Evolutionary conservation across 169 alveolate genomes (phyloP), one percentile per base, ranked within the genome.

Genomic region (Cryptosporidium xiaoi): DNA sequence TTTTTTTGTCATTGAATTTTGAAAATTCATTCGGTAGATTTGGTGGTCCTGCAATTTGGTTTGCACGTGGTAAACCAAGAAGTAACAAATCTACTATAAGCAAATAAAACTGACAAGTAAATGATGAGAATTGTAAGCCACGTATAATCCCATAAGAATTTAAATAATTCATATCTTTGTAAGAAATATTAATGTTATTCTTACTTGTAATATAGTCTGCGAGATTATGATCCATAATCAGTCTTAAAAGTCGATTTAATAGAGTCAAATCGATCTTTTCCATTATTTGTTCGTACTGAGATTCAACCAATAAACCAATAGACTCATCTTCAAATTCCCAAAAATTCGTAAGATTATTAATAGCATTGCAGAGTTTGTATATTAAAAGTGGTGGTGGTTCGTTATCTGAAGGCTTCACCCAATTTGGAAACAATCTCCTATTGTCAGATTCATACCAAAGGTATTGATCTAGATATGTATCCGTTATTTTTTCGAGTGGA

Each of bases 381-480:
- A 99, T 99, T 83, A 99, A 93, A 29, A 99, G 93, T 51, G 99
- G 99, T 40, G 99, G 99, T 2, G 99, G 99, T 89, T 99, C 99
- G 60, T 97, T 93, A 90, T 99, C 99, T 24, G 99, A 95, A 10
- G 99, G 99, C 82, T 99, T 99, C 20, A 98, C 96, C 99, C 99
- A 99, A 93, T 98, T 98, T 31, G 99, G 99, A 92, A 98, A 99
- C 65, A 99, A 93, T 84, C 95, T 96, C 40, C 99, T 93, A 71
- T 96, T 95, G 90, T 98, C 99, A 33, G 99, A 99, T 92, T 99
- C 99, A 93, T 97, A 98, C 99, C 99, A 99, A 56, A 99, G 84
- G 91, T 99, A 99, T 93, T 99, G 99, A 90, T 98, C 99, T 77
- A 99, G 90, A 93, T 99, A 99, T n/a, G 99, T 99, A 92, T 99